These are phyloP conservation scores for Diaporthe sp. DNA, from an alignment of 2,329 filamentous ascomycete genomes.

Conservation along the genomic window DNA sequence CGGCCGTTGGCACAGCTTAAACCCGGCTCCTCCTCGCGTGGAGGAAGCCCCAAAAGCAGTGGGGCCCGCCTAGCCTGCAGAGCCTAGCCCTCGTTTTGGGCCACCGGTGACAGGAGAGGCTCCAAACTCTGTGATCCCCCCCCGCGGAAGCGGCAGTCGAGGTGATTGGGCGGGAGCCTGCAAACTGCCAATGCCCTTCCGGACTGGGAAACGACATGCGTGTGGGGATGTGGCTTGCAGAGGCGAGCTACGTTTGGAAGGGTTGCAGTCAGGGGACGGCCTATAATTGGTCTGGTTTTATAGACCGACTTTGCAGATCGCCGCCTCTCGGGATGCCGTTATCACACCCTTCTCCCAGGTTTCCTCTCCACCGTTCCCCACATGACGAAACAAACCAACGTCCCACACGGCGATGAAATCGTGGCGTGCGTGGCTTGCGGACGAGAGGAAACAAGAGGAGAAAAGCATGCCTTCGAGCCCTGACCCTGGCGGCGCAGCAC, in stretches of 20 bases:
- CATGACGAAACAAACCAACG: conserved; percentile 24
- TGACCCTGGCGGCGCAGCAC: background rate
- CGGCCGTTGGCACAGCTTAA: conserved; percentile 9
- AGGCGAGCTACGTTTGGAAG: conserved; percentile 11
- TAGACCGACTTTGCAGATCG: conserved; percentile 8
- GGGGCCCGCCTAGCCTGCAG: background rate
- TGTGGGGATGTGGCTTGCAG: conserved; percentile 18
- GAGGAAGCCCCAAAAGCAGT: background rate
- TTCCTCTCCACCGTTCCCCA: background rate
- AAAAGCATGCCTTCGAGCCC: background rate
- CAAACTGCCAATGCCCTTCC: conserved; percentile 1
- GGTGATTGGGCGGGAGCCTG: background rate
- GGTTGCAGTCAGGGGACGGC: conserved; percentile 13
- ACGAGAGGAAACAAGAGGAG: background rate
- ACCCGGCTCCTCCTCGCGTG: conserved; percentile 9
- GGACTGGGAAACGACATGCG: background rate
- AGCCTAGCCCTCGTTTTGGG: background rate
- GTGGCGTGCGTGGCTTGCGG: background rate
- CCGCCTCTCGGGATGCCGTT: background rate
- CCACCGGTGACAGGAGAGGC: conserved; percentile 23
- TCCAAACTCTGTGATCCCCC: conserved; percentile 1
- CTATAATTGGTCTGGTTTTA: conserved; percentile 3
- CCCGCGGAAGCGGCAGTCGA: conserved; percentile 16
- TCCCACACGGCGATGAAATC: background rate
- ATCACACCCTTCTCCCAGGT: background rate